Base-by-base conservation (phyloP, 306 rosid genomes). In the Begonia peltatifolia region DNA sequence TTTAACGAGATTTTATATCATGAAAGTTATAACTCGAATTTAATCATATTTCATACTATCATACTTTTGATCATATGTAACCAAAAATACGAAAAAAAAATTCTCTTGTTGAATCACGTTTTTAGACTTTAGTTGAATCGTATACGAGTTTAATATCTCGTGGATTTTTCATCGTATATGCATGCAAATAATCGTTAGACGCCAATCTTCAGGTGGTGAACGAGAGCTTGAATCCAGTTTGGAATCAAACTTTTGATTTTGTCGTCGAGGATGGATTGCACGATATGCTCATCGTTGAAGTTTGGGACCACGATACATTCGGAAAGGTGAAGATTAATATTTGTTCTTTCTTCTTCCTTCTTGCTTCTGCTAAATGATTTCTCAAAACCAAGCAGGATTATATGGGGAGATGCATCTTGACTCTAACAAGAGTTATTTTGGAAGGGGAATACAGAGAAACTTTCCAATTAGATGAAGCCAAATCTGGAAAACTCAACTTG, bases 231-330 rank as follows among this genome's bases (percentile, higher is more conserved):
- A 81, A 86, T 81, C 99, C 99, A 20, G 80, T 83, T 36, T 92
- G 99, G 99, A 92, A 86, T 74, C 99, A 92, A 65, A 92, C 96
- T 57, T 92, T 81, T 46, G 96, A 92, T 76, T 86, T 83, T 49
- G 94, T 90, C 42, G 94, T 90, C 4, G 96, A 90, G 73, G 99
- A 90, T 59, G 99, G 99, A 47, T 66, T 90, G 58, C 96, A 90
- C 63, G 99, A 90, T 56, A 90, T 90, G 99, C 81, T 90, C 41
- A 71, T 90, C 6, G 72, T 79, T 25, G 99, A 90, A 72, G 83
- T 86, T 53, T 90, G 79, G 74, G 99, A 90, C 71, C 99, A 90
- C 0, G 96, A 90, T 71, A 90, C 99, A 22, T 90, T 90, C 47
- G 94, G 99, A 55, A 90, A 90, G 99, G 99, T 90, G 73, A 62